Conservation (phyloP, 148 eudicot genomes). For the Agrostemma githago region DNA sequence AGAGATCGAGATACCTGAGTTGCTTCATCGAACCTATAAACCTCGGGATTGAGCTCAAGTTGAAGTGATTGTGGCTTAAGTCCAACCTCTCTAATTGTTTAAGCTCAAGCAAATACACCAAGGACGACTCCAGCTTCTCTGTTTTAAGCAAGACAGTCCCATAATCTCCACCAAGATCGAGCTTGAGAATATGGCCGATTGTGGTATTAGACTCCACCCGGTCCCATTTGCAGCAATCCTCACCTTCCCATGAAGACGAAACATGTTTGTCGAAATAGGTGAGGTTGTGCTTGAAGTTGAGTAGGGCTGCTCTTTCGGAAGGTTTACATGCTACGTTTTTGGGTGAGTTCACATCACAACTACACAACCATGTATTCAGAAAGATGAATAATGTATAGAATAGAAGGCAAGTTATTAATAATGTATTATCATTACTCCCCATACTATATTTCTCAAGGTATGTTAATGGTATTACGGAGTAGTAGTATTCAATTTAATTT, state of each 20-base stretch:
- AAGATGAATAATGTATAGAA: too few species aligned
- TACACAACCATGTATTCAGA: too few species aligned
- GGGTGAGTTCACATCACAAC: too few species aligned
- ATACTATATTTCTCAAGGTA: too few species aligned
- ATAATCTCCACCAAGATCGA: not conserved
- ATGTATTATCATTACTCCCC: too few species aligned
- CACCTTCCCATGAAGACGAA: not conserved
- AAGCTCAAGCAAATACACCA: not conserved
- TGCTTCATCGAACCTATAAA: conserved; percentile 13
- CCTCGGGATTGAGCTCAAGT: not conserved
- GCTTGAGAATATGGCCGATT: not conserved
- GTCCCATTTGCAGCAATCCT: conserved; percentile 12
- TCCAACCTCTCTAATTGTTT: conserved; percentile 5
- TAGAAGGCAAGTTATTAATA: too few species aligned
- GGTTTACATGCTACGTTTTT: too few species aligned
- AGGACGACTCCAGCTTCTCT: not conserved
- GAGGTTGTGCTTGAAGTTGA: too few species aligned
- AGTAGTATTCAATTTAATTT: too few species aligned
- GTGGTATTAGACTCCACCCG: conserved; percentile 8
- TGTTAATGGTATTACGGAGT: too few species aligned
- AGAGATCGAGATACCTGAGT: conserved; percentile 15
- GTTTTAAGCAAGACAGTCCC: not conserved
- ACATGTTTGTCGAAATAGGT: too few species aligned
- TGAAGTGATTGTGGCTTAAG: conserved; percentile 1
- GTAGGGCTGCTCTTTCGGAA: too few species aligned